Evolutionary conservation across 2,329 filamentous ascomycete genomes (phyloP).

Genomic region (Colletotrichum lupini): DNA sequence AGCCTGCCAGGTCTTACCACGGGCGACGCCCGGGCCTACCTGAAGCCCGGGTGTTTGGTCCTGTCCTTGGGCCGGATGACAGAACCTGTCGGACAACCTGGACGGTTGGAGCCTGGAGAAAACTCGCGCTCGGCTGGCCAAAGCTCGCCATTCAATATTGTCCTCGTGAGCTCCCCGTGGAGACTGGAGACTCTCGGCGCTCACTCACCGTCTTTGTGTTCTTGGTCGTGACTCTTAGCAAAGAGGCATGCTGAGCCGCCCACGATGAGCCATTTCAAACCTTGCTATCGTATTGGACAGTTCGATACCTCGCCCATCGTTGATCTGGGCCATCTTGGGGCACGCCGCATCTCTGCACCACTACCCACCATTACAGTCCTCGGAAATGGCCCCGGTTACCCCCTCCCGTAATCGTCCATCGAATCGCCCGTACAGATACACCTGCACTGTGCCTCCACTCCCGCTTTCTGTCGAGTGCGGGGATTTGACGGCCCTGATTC

Average conservation of each 20-base stretch:
- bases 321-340: conserved; percentile 1
- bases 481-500: conserved; percentile 35
- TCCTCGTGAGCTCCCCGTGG: conserved; percentile 34
- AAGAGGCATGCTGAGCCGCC: conserved; percentile 19
- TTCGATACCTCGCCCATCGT: conserved; percentile 1
- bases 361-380: conserved; percentile 22
- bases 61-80: neutral
- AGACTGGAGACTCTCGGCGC: conserved; percentile 32
- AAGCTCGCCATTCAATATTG: conserved; percentile 11
- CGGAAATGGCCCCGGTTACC: conserved; percentile 22
- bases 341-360: conserved; percentile 11
- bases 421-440: conserved; percentile 2
- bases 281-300: conserved; percentile 20
- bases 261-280: conserved; percentile 29
- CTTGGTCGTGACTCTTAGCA: conserved; percentile 1
- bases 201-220: conserved; percentile 34
- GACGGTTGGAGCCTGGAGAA: conserved; percentile 17
- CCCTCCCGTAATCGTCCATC: conserved; percentile 19
- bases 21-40: conserved; percentile 28
- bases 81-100: conserved; percentile 17
- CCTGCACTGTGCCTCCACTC: conserved; percentile 34
- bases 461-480: conserved; percentile 33
- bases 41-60: conserved; percentile 12
- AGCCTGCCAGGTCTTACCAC: conserved; percentile 24
- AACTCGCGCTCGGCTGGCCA: conserved; percentile 15